A percentile compares a stretch with the other conserved stretches of the same genome.
Evolutionary conservation across 2,329 filamentous ascomycete species (phyloP).

Genomic region (Beauveria scarabaeidicola): DNA sequence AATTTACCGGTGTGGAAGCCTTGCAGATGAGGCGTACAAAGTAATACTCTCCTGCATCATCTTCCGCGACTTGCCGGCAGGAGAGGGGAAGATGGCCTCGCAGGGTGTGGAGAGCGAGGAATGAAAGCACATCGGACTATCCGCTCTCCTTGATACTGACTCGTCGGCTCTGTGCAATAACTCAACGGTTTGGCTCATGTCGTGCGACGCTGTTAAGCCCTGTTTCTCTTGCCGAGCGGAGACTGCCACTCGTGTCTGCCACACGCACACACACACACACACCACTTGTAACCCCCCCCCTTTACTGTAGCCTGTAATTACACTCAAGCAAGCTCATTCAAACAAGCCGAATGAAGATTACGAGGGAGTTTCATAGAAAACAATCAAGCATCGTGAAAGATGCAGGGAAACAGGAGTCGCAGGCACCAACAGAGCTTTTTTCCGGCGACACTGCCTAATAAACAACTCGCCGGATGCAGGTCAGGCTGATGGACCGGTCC

Average conservation of each 20-base stretch:
- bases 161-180: background rate
- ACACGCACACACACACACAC: background rate
- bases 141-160: background rate
- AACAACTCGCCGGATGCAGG: background rate
- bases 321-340: background rate
- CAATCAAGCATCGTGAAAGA: no score
- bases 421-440: background rate
- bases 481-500: background rate
- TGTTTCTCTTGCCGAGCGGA: background rate
- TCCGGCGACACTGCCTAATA: background rate
- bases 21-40: background rate
- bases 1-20: background rate
- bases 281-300: background rate
- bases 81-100: background rate
- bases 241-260: background rate
- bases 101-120: background rate
- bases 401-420: background rate
- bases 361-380: no score
- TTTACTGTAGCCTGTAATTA: background rate
- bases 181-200: background rate
- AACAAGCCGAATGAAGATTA: no score
- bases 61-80: background rate
- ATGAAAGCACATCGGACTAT: background rate
- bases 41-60: background rate
- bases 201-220: background rate